Conservation (phyloP, 1,284 basidiomycete genomes). For the Ganoderma multipileum region DNA sequence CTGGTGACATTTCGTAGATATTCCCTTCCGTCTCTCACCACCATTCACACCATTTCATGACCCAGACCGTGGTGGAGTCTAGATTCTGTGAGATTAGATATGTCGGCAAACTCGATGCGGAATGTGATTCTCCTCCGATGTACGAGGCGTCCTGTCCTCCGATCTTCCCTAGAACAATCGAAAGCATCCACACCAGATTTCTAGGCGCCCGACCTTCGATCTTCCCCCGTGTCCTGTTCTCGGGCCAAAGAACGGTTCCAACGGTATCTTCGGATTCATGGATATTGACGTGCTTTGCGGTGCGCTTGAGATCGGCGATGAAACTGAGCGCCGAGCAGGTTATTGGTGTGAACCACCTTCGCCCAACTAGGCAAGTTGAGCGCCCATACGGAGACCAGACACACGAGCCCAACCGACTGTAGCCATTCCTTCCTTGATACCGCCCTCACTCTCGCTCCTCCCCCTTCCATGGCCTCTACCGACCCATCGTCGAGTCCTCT, state of each 20-base stretch:
- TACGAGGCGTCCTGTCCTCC: not conserved
- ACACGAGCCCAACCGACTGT: not conserved
- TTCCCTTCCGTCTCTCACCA: no score
- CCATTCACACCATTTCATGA: no score
- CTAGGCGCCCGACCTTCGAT: not conserved
- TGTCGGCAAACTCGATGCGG: not conserved
- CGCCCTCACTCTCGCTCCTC: not conserved
- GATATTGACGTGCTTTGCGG: no score
- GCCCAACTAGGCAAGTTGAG: slow-evolving; percentile 14
- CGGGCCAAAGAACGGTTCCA: no score
- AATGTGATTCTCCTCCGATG: not conserved
- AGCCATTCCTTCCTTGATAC: slow-evolving; percentile 3
- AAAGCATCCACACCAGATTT: not conserved
- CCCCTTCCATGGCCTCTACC: slow-evolving; percentile 26
- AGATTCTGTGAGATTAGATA: no score
- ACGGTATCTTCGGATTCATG: no score
- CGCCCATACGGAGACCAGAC: slow-evolving; percentile 14
- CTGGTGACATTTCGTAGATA: no score
- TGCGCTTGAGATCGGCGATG: not conserved
- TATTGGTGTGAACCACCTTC: not conserved
- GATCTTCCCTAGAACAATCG: not conserved
- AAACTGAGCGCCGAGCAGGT: not conserved
- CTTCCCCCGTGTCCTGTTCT: not conserved
- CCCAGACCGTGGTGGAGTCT: no score
- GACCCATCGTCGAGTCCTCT: slow-evolving; percentile 18